Evolutionary conservation across 148 eudicot species (phyloP), one percentile per base, ranked within the genome.

Genomic region (Dysphania ambrosioides): DNA sequence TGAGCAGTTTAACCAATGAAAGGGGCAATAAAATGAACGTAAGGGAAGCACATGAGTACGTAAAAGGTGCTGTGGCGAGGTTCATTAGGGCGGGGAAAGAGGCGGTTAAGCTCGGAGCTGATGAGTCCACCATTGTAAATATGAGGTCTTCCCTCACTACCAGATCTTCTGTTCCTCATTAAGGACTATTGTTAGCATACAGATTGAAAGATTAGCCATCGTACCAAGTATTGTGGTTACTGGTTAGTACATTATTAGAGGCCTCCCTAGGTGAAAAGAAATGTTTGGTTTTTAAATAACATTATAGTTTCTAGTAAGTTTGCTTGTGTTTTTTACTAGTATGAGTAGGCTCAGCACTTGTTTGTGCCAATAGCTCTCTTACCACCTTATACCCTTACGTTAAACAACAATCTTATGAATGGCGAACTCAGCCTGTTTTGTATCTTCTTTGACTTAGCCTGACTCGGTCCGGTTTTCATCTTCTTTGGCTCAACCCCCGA

Each of bases 121-220:
- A 90, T 51, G 83, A 87, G 59, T 85, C 92, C 32, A 86, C 96
- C 68, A 94, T 94, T 71, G 96, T 94, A 8, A 93, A 92, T 79
- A 95, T 95, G 97, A 95, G 89, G 75, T 83, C 99, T 38, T 95
- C 98, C 57, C 94, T 95, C 70, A 95, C 97, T 8, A 92, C 98
- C 19, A 83, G 98, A 85, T 80, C 91, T 19, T 77, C 90, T 7
- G 70, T 18, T 40, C 90, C 82, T 56, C 53, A 77, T 68, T 77
- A 34, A 51, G n/a, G 21, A 31, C 4, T n/a, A 5, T 19, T 53
- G 24, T n/a, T 29, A 29, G 34, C 30, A 16, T 42, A 47, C 16
- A 47, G 31, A 58, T 30, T 15, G 5, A 16, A 30, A 6, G 26
- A 1, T 6, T 53, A 53, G 24, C 58, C 58, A 53, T 19, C 23